These are phyloP conservation scores for Mycena rosella DNA, from an alignment of 768 basidiomycete genomes.

Conservation along the genomic window DNA sequence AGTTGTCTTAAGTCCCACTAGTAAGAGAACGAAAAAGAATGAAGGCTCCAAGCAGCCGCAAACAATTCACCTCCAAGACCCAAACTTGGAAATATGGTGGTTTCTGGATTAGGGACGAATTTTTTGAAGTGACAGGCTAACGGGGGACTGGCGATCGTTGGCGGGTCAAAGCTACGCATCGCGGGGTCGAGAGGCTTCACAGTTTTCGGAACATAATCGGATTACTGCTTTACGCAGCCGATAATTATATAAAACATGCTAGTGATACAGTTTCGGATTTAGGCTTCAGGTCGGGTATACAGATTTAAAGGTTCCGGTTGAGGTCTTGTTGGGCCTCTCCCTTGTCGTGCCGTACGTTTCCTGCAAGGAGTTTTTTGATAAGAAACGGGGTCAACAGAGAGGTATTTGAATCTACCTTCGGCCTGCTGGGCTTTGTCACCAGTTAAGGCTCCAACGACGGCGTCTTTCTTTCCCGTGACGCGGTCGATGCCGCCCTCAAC, in stretches of 20 bases:
- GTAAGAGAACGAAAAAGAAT: too few species aligned
- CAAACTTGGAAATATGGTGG: background rate
- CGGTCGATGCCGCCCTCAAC: slow-evolving; percentile 62
- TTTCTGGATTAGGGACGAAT: too few species aligned
- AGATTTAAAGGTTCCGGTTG: background rate
- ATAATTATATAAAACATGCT: background rate
- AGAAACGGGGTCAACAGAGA: background rate
- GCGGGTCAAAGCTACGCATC: too few species aligned
- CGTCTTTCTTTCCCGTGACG: slow-evolving; percentile 63
- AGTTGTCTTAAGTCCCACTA: too few species aligned
- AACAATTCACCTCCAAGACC: background rate
- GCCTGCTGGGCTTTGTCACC: slow-evolving; percentile 66
- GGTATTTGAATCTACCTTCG: slow-evolving; percentile 47
- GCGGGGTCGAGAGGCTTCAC: too few species aligned
- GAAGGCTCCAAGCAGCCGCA: background rate
- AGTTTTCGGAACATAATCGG: too few species aligned
- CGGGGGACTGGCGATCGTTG: too few species aligned
- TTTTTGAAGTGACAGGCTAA: too few species aligned
- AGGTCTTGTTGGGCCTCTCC: slow-evolving; percentile 23
- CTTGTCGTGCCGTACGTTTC: slow-evolving; percentile 26
- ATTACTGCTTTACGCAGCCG: background rate
- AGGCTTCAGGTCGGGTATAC: background rate
- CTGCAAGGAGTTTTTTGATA: background rate
- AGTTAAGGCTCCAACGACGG: slow-evolving; percentile 64
- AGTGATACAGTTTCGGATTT: slow-evolving; percentile 14